Base-by-base conservation (phyloP, 2,329 filamentous ascomycete genomes). In the Fusarium agapanthi region DNA sequence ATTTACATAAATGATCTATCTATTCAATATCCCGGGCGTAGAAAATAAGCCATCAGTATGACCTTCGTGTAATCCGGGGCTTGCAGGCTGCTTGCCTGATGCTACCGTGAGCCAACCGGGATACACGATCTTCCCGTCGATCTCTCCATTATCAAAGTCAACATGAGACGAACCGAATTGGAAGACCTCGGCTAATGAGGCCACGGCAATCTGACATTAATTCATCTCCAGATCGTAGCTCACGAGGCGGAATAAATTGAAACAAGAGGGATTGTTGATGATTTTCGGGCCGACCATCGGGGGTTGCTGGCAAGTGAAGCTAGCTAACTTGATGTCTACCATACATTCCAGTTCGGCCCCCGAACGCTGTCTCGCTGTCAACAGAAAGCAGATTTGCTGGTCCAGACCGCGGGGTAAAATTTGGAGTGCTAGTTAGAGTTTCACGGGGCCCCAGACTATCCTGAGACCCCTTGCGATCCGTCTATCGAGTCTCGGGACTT, bases 31-130 rank as follows among this genome's bases (percentile, higher is more conserved):
- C 11, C 11, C 0, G 7, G 26, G 4, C 9, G 9, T 28, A 6
- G 6, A 12, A 11, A 4, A 22, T 3, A 15, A 11, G 9, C 6
- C 20, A 1, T 22, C 1, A 0, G 6, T 5, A 14, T 15, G 20
- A 1, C 15, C 1, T 22, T 22, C 3, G 15, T 14, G 2, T 5
- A 28, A 22, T 16, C 13, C 10, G 20, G 6, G 20, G 9, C 26
- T 22, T 15, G 4, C 4, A 15, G 18, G 5, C 22, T 15, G 7
- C 9, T 30, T 15, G 9, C 9, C 22, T 12, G 18, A 30, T 30
- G 10, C 11, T 13, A 9, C 11, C 22, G 2, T 48, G 10, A 32
- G 15, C 22, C 45, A 18, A 10, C 15, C 15, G 5, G 15, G 20
- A 47, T 30, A 30, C 10, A 15, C 6, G 18, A 9, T 7, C 13